Base-by-base conservation (phyloP, 2,329 filamentous ascomycete genomes). In the Podosphaera xanthii region DNA sequence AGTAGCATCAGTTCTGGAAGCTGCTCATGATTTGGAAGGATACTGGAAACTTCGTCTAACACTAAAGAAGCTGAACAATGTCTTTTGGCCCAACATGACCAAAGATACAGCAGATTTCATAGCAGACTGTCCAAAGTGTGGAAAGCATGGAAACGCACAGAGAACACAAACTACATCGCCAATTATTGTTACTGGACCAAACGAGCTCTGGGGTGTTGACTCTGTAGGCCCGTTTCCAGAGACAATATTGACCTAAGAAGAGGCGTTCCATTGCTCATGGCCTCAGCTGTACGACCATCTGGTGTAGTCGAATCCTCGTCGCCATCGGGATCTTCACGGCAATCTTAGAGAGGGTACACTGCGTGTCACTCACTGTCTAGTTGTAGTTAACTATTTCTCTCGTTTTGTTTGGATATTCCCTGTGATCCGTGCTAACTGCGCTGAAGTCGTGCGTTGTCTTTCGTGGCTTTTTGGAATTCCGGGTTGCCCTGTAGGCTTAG, bases 91-190 rank as follows among this genome's bases (percentile, higher is more conserved):
- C 40, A 57, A 57, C 33, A 57, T 57, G 54, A 34, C 38, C 8
- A 57, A 57, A 34, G 40, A 46, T n/a, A 57, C 54, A 8, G 54
- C 54, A 31, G 40, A 57, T 44, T 57, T 57, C 14, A 49, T 49
- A 6, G 49, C 49, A 6, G 49, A 2, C 2, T 52, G 49, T 7
- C 30, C 6, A 6, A 52, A 52, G 31, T 52, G 30, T 52, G 30
- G 49, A 8, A 49, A 49, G 22, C 44, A 49, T 49, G 44, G 22
- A 31, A 50, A 55, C 40, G 6, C 53, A 30, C 6, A 55, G 35
- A 55, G 53, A 31, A 55, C 12, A 12, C 35, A 55, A n/a, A 55
- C 52, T 55, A 31, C 35, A 40, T 55, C 53, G 9, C 35, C 34
- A 40, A 40, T 55, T 42, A 36, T 55, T 55, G 35, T 55, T 55